A percentile compares a stretch with the other conserved stretches of the same genome.
Conservation (phyloP, 768 basidiomycete species). For the Cystobasidium onofrii region DNA sequence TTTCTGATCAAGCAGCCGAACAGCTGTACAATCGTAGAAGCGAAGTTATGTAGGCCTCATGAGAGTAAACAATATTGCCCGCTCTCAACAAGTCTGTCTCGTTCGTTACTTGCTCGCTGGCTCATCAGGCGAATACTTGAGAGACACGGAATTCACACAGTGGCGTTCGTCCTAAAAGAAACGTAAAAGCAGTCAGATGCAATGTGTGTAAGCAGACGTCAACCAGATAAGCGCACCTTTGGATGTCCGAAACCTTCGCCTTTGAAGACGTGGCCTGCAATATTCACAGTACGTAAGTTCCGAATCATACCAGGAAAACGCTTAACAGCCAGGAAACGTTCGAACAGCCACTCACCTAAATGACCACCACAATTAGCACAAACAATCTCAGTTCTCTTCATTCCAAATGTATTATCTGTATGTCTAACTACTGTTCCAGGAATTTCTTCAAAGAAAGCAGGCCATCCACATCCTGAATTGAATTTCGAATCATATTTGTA, state of each 20-base stretch:
- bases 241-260: constrained; percentile 17
- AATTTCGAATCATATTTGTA: constrained; percentile 42
- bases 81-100: not conserved
- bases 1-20: no score
- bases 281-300: no score
- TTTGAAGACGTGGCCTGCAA: constrained; percentile 31
- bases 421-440: constrained; percentile 37
- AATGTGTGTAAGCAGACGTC: not conserved
- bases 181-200: constrained; percentile 14
- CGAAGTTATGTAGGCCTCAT: not conserved
- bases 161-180: constrained; percentile 30
- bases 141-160: constrained; percentile 39
- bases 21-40: no score
- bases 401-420: constrained; percentile 38
- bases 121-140: constrained; percentile 25
- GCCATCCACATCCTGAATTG: constrained; percentile 41
- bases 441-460: constrained; percentile 42
- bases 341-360: constrained; percentile 35
- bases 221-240: not conserved
- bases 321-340: no score
- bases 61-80: not conserved
- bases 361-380: constrained; percentile 40
- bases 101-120: not conserved
- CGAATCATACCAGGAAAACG: no score
- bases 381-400: constrained; percentile 38